A percentile compares a stretch with the other conserved stretches of the same genome.
Conservation (phyloP, 495 filamentous ascomycete genomes). For the Daldinia vernicosa region DNA sequence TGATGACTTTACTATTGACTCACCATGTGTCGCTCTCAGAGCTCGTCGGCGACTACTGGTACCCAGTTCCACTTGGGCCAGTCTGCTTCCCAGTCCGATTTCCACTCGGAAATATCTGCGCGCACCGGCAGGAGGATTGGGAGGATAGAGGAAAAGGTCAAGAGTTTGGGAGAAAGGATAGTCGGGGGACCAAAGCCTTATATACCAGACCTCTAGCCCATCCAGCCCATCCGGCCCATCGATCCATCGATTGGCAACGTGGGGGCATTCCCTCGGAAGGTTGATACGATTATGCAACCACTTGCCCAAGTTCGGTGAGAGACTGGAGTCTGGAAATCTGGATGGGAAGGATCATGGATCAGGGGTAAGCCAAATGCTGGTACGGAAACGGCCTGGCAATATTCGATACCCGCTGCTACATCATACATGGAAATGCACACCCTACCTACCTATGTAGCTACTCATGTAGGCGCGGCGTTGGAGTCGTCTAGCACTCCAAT, state of each 20-base stretch:
- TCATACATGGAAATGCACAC: conserved; percentile 10
- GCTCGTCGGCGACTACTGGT: not conserved
- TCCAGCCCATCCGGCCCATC: not conserved
- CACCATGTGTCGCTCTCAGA: not conserved
- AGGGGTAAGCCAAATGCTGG: conserved; percentile 24
- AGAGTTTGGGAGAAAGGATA: not conserved
- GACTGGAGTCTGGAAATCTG: conserved; percentile 27
- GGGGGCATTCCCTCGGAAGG: conserved; percentile 24
- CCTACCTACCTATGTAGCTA: not conserved
- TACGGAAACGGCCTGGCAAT: conserved; percentile 20
- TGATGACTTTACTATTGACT: not conserved
- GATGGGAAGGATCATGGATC: conserved; percentile 38
- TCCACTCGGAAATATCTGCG: conserved; percentile 13
- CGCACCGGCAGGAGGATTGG: not conserved
- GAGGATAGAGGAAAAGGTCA: not conserved
- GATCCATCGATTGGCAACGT: conserved; percentile 15
- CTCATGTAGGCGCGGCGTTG: not conserved
- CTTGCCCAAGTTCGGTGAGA: conserved; percentile 35
- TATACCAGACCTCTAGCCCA: conserved; percentile 4
- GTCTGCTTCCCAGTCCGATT: not conserved
- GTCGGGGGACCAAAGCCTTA: not conserved
- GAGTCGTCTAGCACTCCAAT: conserved; percentile 17
- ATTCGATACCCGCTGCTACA: conserved; percentile 20
- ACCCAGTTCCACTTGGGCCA: not conserved
- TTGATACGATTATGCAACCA: conserved; percentile 31